Evolutionary conservation across 768 basidiomycete species (phyloP).

Genomic region (Agrocybe pediades): DNA sequence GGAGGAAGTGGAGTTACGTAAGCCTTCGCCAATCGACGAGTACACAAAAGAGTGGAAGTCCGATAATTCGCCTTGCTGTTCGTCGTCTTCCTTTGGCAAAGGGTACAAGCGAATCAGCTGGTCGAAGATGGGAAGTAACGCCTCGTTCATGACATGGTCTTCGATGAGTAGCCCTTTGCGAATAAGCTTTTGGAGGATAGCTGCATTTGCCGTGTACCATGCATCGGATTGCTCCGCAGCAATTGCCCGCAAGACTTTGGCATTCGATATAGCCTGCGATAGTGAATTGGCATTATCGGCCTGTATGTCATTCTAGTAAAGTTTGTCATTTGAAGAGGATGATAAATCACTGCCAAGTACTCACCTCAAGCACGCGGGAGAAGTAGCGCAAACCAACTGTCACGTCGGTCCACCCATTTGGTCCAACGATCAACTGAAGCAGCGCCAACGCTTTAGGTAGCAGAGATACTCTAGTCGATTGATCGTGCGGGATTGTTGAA

Average conservation of each 20-base stretch:
- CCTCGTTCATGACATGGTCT: slow-evolving; percentile 78
- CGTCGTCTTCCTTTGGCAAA: slow-evolving; percentile 76
- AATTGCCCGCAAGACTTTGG: slow-evolving; percentile 87
- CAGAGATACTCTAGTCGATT: slow-evolving; percentile 45
- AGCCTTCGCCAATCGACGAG: slow-evolving; percentile 72
- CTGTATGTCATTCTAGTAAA: slow-evolving; percentile 66
- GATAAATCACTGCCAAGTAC: slow-evolving; percentile 40
- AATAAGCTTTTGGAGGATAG: slow-evolving; percentile 77
- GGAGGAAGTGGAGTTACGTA: slow-evolving; percentile 70
- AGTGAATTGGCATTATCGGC: slow-evolving; percentile 60
- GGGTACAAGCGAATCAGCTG: slow-evolving; percentile 77
- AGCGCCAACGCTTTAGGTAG: slow-evolving; percentile 65
- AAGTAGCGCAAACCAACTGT: slow-evolving; percentile 92
- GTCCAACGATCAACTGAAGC: slow-evolving; percentile 78
- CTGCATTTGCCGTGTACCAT: slow-evolving; percentile 79
- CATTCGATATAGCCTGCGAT: slow-evolving; percentile 73
- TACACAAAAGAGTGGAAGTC: slow-evolving; percentile 82
- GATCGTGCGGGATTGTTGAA: slow-evolving; percentile 67
- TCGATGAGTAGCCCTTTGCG: slow-evolving; percentile 86
- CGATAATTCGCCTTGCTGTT: slow-evolving; percentile 67
- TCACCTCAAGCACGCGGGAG: slow-evolving; percentile 75
- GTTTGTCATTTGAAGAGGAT: not conserved
- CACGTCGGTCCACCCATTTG: slow-evolving; percentile 88
- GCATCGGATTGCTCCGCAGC: slow-evolving; percentile 78
- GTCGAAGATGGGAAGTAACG: slow-evolving; percentile 81